Evolutionary conservation across 768 basidiomycete species (phyloP), one percentile per base, ranked within the genome.

Genomic region (Stropharia rugosoannulata): DNA sequence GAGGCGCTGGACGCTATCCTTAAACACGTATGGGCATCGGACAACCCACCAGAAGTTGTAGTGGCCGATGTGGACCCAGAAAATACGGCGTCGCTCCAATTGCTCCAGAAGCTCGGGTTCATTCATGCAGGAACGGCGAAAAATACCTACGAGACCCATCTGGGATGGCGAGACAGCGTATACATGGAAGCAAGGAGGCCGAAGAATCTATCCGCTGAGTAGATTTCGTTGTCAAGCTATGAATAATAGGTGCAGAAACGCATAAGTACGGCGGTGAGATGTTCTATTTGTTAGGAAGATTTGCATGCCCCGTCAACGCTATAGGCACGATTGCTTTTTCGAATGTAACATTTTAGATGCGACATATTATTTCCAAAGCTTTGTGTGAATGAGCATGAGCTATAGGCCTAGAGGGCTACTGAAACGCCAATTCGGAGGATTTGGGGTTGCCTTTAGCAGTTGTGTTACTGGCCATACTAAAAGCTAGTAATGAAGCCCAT

Each of bases 161-260:
- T 65, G 12, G 66, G 66, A n/a, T 64, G 63, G 63, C 59, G 64
- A 38, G 63, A 67, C 52, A 67, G 66, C 32, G 58, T 66, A 12
- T 67, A 66, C 54, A 42, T 67, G 16, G 61, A 65, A 27, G 45
- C 55, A 22, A 53, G 35, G 41, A 61, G 42, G 40, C 53, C 56
- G 15, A 16, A 13, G 7, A 27, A 44, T 16, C 19, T 19, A 19
- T n/a, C 27, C 13, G 47, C 41, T 18, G 25, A 27, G 7, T 52
- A 36, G 18, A 44, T 12, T 25, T 6, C 2, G n/a, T 9, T n/a
- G 12, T 9, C 19, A 10, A 19, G 9, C n/a, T 2, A 4, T 39
- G 38, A 11, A 39, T 39, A 12, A 12, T 22, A 4, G 22, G 22
- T 22, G 22, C 22, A 22, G n/a, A n/a, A n/a, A n/a, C n/a, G n/a